Percentiles rank a stretch among this genome's conserved stretches.
Conservation (phyloP, 1,284 basidiomycete genomes). For the Phlebopus sp. region DNA sequence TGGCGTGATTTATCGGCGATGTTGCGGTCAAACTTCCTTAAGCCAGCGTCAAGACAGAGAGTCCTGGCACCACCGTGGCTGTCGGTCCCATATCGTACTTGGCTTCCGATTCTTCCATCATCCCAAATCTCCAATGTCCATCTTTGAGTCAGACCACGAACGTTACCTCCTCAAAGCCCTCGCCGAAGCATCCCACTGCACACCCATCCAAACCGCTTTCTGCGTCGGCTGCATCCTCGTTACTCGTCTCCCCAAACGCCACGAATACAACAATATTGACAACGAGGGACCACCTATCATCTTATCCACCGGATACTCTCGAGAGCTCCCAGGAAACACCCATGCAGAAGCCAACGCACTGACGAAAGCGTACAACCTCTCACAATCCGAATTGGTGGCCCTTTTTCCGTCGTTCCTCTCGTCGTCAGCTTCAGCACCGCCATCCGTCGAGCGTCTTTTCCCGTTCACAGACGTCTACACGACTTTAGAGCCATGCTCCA, state of each 20-base stretch:
- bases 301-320: slow-evolving; percentile 83
- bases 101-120: too few species aligned
- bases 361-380: slow-evolving; percentile 60
- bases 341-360: slow-evolving; percentile 98
- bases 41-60: too few species aligned
- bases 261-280: too few species aligned
- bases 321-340: slow-evolving; percentile 93
- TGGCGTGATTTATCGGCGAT: too few species aligned
- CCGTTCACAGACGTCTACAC: slow-evolving; percentile 78
- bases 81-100: too few species aligned
- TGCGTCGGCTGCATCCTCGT: slow-evolving; percentile 92
- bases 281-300: slow-evolving; percentile 42
- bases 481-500: slow-evolving; percentile 95
- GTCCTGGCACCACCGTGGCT: too few species aligned
- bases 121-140: too few species aligned
- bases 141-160: slow-evolving; percentile 21
- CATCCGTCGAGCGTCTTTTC: slow-evolving; percentile 47
- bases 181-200: slow-evolving; percentile 67
- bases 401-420: slow-evolving; percentile 46
- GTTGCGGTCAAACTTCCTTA: too few species aligned
- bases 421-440: slow-evolving; percentile 20
- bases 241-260: slow-evolving; percentile 33
- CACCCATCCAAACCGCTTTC: slow-evolving; percentile 79
- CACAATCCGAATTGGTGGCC: slow-evolving; percentile 39
- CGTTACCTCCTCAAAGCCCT: slow-evolving; percentile 71